Base-by-base conservation (phyloP, 129 eudicot genomes). In the Chrysanthemum lavandulifolium region DNA sequence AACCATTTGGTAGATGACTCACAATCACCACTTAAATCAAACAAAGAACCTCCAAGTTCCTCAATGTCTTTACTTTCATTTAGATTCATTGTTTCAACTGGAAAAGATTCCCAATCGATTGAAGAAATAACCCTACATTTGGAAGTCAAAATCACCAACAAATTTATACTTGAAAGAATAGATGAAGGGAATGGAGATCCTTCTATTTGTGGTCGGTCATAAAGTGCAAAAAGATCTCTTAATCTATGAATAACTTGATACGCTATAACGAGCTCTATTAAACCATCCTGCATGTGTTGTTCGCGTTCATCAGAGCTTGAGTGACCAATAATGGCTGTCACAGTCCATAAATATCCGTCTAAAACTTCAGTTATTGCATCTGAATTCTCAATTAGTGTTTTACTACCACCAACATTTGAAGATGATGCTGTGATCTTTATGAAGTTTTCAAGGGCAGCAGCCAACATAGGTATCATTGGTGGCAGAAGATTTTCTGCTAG, bases 131-230 rank as follows among this genome's bases (percentile, higher is more conserved):
- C 77, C 74, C 87, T 79, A 72, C 80, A 80, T 86, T 84, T 81
- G 18, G 92, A 89, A 23, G 96, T 93, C 85, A 93, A 76, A 72
- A 84, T 87, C 61, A 82, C 91, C 89, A 93, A 84, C 40, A 93
- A 77, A 45, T 89, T 84, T 47, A 90, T 93, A 47, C 98, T 80
- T 25, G 86, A 71, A 15, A 93, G 90, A 82, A 93, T 93, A 63
- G 97, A 87, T 55, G 96, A 84, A n/a, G 98, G 98, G 68, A 93
- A 93, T 13, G 97, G 98, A 1, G 97, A 89, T 11, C 98, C 98
- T 83, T 93, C 98, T 25, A 87, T 87, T 76, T 90, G 98, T 55
- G 97, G 98, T 56, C 98, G 79, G 77, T 93, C 98, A 86, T 93
- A 90, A 61, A 93, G 89, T 5, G 97, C 98, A 77, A 93, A 93